Percentiles rank a stretch among this genome's conserved stretches.
phyloP scores from a whole-genome alignment of 2,329 filamentous ascomycete genomes.

The Chaetothyriales sp. region DNA sequence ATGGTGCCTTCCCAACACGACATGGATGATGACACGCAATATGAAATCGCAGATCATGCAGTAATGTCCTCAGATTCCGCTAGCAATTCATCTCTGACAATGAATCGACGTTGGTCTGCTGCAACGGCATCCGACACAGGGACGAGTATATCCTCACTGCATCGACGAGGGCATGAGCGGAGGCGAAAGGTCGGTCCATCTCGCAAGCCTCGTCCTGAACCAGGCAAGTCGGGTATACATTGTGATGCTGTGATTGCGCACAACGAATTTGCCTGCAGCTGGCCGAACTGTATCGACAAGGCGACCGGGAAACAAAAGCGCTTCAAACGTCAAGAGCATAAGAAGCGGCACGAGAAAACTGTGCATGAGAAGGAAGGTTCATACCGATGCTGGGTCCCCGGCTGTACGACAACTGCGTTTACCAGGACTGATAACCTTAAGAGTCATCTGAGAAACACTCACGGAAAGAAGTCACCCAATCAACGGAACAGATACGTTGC shows the following conservation, averaged over 20 bases:
- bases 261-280: slow-evolving; percentile 26
- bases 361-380: slow-evolving; percentile 29
- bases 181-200: slow-evolving; percentile 7
- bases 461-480: slow-evolving; percentile 29
- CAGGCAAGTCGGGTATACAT: slow-evolving; percentile 11
- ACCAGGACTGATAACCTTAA: slow-evolving; percentile 34
- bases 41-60: slow-evolving; percentile 5
- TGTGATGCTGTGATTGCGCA: slow-evolving; percentile 14
- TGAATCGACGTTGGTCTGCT: background rate
- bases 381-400: slow-evolving; percentile 30
- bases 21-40: slow-evolving; percentile 7
- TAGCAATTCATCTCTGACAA: background rate
- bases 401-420: slow-evolving; percentile 27
- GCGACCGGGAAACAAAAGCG: slow-evolving; percentile 31
- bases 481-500: slow-evolving; percentile 34
- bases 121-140: background rate
- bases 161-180: slow-evolving; percentile 9
- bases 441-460: slow-evolving; percentile 33
- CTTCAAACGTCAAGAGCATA: slow-evolving; percentile 37
- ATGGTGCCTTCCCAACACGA: slow-evolving; percentile 15
- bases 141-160: slow-evolving; percentile 1
- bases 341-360: slow-evolving; percentile 36
- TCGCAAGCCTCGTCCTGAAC: slow-evolving; percentile 6
- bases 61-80: slow-evolving; percentile 1
- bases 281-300: slow-evolving; percentile 24